A percentile compares a stretch with the other conserved stretches of the same genome.
These are phyloP conservation scores for Arabis hirsuta DNA, from an alignment of 345 rosid genomes.

Conservation along the genomic window DNA sequence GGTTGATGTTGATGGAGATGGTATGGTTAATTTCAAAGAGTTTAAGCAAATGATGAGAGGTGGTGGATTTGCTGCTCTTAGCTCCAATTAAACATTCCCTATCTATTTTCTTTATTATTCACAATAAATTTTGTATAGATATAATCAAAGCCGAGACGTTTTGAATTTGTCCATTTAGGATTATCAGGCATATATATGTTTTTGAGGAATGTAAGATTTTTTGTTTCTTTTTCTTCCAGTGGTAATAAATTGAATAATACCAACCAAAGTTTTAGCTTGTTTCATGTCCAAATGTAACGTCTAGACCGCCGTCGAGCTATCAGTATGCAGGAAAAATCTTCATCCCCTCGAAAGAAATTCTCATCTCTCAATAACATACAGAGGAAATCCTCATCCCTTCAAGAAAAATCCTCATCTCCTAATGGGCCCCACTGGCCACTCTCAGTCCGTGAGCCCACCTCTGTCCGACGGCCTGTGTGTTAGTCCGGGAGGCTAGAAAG, in stretches of 20 bases:
- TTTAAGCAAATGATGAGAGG: slow-evolving; percentile 49
- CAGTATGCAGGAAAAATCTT: too few relatives aligned
- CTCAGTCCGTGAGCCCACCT: too few relatives aligned
- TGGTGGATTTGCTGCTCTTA: slow-evolving; percentile 77
- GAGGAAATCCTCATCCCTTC: too few relatives aligned
- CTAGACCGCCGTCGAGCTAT: too few relatives aligned
- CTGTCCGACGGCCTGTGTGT: too few relatives aligned
- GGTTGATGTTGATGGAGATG: slow-evolving; percentile 49
- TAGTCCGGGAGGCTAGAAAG: too few relatives aligned
- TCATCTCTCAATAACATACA: too few relatives aligned
- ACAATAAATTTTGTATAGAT: slow-evolving; percentile 13
- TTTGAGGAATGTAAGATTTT: neutral
- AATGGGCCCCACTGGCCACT: too few relatives aligned
- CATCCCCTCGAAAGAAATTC: too few relatives aligned
- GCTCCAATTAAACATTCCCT: slow-evolving; percentile 39
- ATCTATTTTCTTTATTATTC: neutral
- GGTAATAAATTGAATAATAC: neutral
- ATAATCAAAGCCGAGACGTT: slow-evolving; percentile 3
- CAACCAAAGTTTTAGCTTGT: neutral
- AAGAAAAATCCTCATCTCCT: too few relatives aligned
- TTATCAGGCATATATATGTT: neutral
- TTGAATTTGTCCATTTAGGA: slow-evolving; percentile 8
- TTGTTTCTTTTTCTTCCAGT: neutral
- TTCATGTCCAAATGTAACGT: too few relatives aligned
- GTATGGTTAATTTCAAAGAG: slow-evolving; percentile 45